Evolutionary conservation across 2,329 filamentous ascomycete species (phyloP).

Genomic region (Clarireedia hainanense): DNA sequence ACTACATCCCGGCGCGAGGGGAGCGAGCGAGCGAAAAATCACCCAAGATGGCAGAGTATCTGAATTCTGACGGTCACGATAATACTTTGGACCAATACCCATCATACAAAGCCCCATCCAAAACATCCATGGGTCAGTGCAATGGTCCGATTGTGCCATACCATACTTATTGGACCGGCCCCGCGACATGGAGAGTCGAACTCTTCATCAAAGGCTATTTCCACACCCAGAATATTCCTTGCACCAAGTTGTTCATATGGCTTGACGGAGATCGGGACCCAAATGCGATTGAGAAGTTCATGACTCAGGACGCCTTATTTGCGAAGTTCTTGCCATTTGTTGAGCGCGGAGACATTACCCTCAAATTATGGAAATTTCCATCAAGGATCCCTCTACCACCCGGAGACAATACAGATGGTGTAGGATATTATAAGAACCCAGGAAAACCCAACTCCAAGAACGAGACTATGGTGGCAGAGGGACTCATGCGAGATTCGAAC

Average conservation of each 20-base stretch:
- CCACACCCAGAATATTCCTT: constrained; percentile 48
- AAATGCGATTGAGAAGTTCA: constrained; percentile 42
- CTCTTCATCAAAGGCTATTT: constrained; percentile 49
- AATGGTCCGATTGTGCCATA: constrained; percentile 48
- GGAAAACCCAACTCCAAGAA: constrained; percentile 32
- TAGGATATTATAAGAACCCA: constrained; percentile 40
- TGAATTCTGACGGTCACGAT: constrained; percentile 29
- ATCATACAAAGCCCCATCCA: constrained; percentile 32
- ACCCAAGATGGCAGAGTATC: constrained; percentile 26
- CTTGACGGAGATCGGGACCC: constrained; percentile 45
- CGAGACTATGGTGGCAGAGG: constrained; percentile 38
- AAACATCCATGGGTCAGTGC: constrained; percentile 39
- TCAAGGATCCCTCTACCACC: constrained; percentile 42
- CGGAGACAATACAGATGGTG: constrained; percentile 40
- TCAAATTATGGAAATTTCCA: constrained; percentile 47
- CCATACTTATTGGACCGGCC: constrained; percentile 49
- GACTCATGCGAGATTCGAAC: constrained; percentile 39
- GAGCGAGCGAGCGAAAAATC: constrained; percentile 28
- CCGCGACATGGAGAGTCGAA: constrained; percentile 48
- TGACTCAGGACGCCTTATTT: constrained; percentile 43
- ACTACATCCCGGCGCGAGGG: constrained; percentile 33
- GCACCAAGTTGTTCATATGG: constrained; percentile 46
- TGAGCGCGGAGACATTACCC: constrained; percentile 42
- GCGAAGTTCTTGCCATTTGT: constrained; percentile 45
- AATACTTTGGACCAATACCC: constrained; percentile 29